phyloP scores from a whole-genome alignment of 306 rosid species.

The Begonia loranthoides region DNA sequence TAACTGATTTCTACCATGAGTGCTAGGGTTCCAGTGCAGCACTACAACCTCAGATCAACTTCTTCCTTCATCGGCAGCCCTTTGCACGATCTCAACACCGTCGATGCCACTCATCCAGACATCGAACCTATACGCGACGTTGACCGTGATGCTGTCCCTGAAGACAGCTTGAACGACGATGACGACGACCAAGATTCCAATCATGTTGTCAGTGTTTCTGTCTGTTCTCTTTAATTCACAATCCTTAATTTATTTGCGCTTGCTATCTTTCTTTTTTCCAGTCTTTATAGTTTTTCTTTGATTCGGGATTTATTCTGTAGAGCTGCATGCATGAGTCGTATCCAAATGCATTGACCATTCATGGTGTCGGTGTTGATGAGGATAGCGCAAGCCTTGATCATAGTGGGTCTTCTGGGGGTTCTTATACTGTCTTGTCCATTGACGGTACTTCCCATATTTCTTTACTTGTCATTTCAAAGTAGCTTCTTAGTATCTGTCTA shows the following conservation, averaged over 20 bases:
- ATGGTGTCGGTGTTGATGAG: constrained; percentile 58
- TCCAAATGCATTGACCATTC: constrained; percentile 53
- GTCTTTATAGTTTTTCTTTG: background rate
- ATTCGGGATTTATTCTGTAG: constrained; percentile 13
- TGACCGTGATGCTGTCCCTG: constrained; percentile 36
- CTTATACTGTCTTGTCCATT: constrained; percentile 36
- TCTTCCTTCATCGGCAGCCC: constrained; percentile 72
- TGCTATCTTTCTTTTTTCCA: background rate
- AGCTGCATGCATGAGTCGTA: constrained; percentile 69
- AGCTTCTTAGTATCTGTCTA: background rate
- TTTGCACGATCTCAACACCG: constrained; percentile 77
- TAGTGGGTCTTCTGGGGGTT: constrained; percentile 45
- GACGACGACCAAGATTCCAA: constrained; percentile 33
- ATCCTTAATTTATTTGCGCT: too few relatives aligned
- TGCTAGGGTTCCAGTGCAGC: constrained; percentile 80
- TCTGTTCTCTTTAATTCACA: background rate
- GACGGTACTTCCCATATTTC: constrained; percentile 32
- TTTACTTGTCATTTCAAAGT: background rate
- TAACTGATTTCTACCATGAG: constrained; percentile 25
- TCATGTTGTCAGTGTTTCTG: constrained; percentile 34
- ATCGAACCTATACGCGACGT: constrained; percentile 41
- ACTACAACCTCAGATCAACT: constrained; percentile 71
- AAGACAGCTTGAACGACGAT: constrained; percentile 35
- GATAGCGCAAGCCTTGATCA: constrained; percentile 67
- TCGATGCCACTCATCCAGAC: constrained; percentile 36